phyloP scores from a whole-genome alignment of 768 basidiomycete species.

The Boletus edulis region DNA sequence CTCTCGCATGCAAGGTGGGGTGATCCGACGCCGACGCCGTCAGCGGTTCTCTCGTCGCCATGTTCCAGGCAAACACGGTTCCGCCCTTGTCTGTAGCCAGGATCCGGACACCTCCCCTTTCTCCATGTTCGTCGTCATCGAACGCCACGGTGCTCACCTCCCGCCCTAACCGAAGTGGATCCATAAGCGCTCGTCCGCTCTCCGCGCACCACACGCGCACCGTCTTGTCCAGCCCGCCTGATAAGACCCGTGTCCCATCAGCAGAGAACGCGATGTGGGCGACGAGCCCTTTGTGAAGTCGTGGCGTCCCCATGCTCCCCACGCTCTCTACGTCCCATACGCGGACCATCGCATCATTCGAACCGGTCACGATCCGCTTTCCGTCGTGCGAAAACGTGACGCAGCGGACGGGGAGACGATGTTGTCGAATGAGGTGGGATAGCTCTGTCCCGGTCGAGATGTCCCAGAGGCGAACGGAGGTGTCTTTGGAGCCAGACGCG shows the following conservation, averaged over 20 bases:
- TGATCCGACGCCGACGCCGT: conserved; percentile 19
- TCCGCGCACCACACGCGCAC: conserved; percentile 31
- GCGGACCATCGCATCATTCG: conserved; percentile 25
- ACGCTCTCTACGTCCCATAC: conserved; percentile 32
- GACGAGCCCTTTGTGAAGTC: conserved; percentile 29
- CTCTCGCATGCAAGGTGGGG: conserved; percentile 4
- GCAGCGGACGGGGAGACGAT: conserved; percentile 23
- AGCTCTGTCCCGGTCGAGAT: conserved; percentile 18
- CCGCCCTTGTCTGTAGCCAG: conserved; percentile 23
- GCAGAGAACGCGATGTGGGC: conserved; percentile 25
- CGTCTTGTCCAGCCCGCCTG: conserved; percentile 29
- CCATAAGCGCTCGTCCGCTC: conserved; percentile 18
- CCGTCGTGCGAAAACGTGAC: conserved; percentile 30
- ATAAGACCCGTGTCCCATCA: conserved; percentile 28
- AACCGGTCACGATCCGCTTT: conserved; percentile 27
- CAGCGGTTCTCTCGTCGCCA: conserved; percentile 18
- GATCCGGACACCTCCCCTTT: conserved; percentile 8
- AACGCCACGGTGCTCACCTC: conserved; percentile 23
- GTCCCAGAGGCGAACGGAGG: conserved; percentile 32
- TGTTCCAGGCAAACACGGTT: conserved; percentile 28
- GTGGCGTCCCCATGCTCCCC: conserved; percentile 24
- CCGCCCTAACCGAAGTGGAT: conserved; percentile 21
- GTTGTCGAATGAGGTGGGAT: conserved; percentile 26
- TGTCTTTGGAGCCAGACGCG: conserved; percentile 32
- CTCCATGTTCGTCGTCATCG: conserved; percentile 3